Conservation (phyloP, 371 early-diverging fungal genomes). For the Fennellomyces sp. region DNA sequence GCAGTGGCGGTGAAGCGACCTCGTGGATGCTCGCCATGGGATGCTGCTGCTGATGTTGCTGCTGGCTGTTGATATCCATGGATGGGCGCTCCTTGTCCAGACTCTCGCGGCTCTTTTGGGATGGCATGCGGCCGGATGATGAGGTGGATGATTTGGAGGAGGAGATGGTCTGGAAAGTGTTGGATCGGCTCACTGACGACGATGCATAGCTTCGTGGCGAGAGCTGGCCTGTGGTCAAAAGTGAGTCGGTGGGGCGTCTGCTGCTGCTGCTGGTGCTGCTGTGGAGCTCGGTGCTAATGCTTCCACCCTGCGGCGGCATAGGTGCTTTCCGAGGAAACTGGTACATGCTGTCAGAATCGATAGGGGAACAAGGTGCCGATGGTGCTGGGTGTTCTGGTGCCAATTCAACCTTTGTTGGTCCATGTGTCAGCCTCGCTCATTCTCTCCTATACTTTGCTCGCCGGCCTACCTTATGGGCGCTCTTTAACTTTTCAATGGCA, state of each 20-base stretch:
- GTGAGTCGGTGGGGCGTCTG: slow-evolving; percentile 6
- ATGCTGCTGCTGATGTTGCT: not conserved
- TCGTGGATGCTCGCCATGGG: slow-evolving; percentile 8
- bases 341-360: slow-evolving; percentile 28
- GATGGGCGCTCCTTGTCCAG: not conserved
- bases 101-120: not conserved
- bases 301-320: slow-evolving; percentile 29
- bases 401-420: no score
- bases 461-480: not conserved
- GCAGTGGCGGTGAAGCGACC: not conserved
- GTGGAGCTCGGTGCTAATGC: not conserved
- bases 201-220: slow-evolving; percentile 34
- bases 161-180: slow-evolving; percentile 49
- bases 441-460: no score
- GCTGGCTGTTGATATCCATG: not conserved
- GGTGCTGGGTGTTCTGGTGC: no score
- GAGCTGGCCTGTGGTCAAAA: slow-evolving; percentile 17
- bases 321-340: slow-evolving; percentile 52
- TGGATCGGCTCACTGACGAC: slow-evolving; percentile 39
- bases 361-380: slow-evolving; percentile 16
- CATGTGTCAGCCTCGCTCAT: no score
- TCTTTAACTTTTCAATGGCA: slow-evolving; percentile 49
- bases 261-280: not conserved
- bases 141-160: slow-evolving; percentile 27
- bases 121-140: slow-evolving; percentile 13